phyloP scores from a whole-genome alignment of 225 moss, liverwort and hornwort genomes.

The Ulota crispa region DNA sequence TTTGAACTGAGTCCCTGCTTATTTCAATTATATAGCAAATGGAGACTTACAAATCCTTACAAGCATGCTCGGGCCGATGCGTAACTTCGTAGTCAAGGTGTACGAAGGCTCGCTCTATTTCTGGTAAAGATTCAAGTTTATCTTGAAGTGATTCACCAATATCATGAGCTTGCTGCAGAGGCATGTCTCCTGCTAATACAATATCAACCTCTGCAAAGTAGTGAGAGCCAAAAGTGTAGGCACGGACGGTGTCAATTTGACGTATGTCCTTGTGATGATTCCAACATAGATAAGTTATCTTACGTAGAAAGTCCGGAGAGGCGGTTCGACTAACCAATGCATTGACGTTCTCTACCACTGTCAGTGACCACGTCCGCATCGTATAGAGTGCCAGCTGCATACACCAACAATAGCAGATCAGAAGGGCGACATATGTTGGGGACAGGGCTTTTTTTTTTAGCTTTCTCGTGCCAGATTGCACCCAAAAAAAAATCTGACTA shows the following conservation, averaged over 20 bases:
- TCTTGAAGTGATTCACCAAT: constrained; percentile 91
- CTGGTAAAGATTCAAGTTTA: constrained; percentile 88
- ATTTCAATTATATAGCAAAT: background rate
- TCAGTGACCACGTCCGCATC: constrained; percentile 90
- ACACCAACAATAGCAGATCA: background rate
- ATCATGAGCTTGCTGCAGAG: constrained; percentile 82
- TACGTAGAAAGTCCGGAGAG: constrained; percentile 77
- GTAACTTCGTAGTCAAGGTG: constrained; percentile 88
- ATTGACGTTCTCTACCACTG: constrained; percentile 84
- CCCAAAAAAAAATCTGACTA: too few relatives aligned
- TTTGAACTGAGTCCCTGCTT: background rate
- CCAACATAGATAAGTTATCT: constrained; percentile 89
- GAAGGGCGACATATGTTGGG: background rate
- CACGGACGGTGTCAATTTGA: constrained; percentile 92
- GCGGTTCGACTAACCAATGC: constrained; percentile 85
- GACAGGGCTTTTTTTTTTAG: too few relatives aligned
- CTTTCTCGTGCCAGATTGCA: too few relatives aligned
- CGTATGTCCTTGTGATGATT: constrained; percentile 91
- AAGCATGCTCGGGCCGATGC: constrained; percentile 80
- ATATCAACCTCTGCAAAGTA: constrained; percentile 99
- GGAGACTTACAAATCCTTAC: constrained; percentile 34
- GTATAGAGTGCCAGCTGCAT: constrained; percentile 93
- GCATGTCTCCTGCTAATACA: constrained; percentile 83
- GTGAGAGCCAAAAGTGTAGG: constrained; percentile 86
- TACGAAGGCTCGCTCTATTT: constrained; percentile 92